Conservation (phyloP, 2,329 filamentous ascomycete genomes). For the Decorospora gaudefroyi region DNA sequence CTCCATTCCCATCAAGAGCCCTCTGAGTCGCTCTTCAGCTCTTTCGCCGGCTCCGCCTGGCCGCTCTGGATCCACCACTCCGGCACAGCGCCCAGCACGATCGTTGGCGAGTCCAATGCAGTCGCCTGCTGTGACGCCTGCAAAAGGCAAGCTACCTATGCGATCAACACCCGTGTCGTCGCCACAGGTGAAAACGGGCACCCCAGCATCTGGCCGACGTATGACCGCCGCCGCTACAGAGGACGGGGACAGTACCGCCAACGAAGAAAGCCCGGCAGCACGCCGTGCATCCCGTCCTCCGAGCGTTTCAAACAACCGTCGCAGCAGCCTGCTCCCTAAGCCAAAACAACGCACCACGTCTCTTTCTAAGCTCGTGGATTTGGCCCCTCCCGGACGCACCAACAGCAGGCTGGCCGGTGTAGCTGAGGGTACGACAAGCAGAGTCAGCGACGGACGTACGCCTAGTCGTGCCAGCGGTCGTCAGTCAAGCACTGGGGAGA, state of each 20-base stretch:
- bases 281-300: constrained; percentile 34
- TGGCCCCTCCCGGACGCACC: constrained; percentile 20
- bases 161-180: constrained; percentile 30
- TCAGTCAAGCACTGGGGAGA: constrained; percentile 32
- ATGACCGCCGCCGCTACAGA: constrained; percentile 27
- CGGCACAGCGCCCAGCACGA: constrained; percentile 33
- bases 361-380: constrained; percentile 21
- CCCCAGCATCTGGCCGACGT: constrained; percentile 34
- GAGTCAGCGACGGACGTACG: constrained; percentile 25
- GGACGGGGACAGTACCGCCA: constrained; percentile 23
- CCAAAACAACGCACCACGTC: constrained; percentile 36
- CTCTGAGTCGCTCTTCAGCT: constrained; percentile 35
- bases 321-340: constrained; percentile 36
- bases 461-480: constrained; percentile 32
- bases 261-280: constrained; percentile 38
- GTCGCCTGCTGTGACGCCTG: constrained; percentile 39
- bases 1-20: constrained; percentile 44
- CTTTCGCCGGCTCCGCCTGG: constrained; percentile 30
- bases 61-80: constrained; percentile 39
- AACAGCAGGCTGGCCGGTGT: constrained; percentile 31
- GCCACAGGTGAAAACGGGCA: constrained; percentile 19
- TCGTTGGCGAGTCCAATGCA: constrained; percentile 39
- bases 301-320: constrained; percentile 39
- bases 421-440: constrained; percentile 33
- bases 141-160: constrained; percentile 27